Evolutionary conservation across 176 grass and related monocot species (phyloP).

Genomic region (Carex scoparia): DNA sequence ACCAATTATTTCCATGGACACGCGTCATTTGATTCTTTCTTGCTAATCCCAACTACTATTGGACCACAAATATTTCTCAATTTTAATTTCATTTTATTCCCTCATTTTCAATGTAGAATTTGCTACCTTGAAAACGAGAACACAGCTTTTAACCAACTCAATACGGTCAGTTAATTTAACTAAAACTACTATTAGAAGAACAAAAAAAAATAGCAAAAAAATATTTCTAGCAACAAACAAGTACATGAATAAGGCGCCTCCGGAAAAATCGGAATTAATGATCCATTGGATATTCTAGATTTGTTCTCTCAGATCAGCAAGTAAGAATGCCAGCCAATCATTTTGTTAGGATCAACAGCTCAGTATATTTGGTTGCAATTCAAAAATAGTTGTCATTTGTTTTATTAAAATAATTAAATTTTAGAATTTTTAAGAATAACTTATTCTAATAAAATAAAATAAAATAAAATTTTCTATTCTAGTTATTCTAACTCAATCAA

Average conservation of each 20-base stretch:
- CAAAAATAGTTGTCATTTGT: too few relatives aligned
- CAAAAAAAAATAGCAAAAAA: too few relatives aligned
- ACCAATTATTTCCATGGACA: slow-evolving; percentile 4
- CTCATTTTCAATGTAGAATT: neutral
- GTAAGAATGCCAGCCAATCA: neutral
- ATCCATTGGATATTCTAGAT: slow-evolving; percentile 7
- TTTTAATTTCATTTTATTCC: neutral
- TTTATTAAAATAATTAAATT: too few relatives aligned
- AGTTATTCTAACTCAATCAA: too few relatives aligned
- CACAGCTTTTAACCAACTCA: neutral
- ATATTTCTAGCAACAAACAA: neutral
- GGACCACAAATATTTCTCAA: neutral
- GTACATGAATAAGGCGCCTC: neutral
- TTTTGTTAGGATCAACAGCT: neutral
- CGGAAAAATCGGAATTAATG: neutral
- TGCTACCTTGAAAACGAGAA: neutral
- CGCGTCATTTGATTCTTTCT: neutral
- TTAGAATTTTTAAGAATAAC: too few relatives aligned
- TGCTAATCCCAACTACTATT: neutral
- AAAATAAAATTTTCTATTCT: too few relatives aligned
- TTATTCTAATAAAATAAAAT: too few relatives aligned
- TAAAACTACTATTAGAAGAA: neutral
- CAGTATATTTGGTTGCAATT: too few relatives aligned
- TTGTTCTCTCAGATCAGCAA: neutral
- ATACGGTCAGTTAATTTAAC: neutral